Percentiles rank a stretch among this genome's conserved stretches.
phyloP scores from a whole-genome alignment of 768 basidiomycete species.

The Rhodocollybia butyracea region DNA sequence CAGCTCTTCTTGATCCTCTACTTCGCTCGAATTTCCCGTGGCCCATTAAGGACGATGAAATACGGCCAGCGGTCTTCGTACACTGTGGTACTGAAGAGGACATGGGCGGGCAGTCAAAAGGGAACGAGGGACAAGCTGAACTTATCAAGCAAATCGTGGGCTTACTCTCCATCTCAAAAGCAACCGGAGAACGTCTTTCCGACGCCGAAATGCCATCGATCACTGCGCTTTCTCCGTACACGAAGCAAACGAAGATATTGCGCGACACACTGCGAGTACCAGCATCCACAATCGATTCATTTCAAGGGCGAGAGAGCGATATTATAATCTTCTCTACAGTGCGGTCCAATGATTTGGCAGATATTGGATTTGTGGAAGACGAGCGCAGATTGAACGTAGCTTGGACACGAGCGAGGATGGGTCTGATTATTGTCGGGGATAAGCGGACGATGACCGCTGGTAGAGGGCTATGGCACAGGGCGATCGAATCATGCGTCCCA shows the following conservation, averaged over 20 bases:
- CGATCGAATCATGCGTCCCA: constrained; percentile 37
- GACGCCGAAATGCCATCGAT: constrained; percentile 18
- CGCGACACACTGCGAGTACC: constrained; percentile 35
- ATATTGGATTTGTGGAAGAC: constrained; percentile 67
- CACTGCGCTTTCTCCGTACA: constrained; percentile 58
- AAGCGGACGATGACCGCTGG: constrained; percentile 40
- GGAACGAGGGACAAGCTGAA: constrained; percentile 56
- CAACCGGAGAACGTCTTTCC: neutral
- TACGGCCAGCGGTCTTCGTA: constrained; percentile 56
- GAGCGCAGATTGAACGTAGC: constrained; percentile 61
- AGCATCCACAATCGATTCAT: constrained; percentile 56
- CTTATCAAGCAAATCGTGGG: constrained; percentile 45
- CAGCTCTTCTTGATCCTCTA: constrained; percentile 35
- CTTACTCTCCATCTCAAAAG: constrained; percentile 25
- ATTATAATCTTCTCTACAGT: constrained; percentile 65
- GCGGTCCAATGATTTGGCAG: constrained; percentile 52
- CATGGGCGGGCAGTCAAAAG: constrained; percentile 55
- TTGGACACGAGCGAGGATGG: constrained; percentile 64
- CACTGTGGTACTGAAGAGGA: constrained; percentile 58
- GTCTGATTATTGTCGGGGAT: constrained; percentile 60
- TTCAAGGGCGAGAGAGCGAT: constrained; percentile 68
- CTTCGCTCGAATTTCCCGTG: constrained; percentile 50
- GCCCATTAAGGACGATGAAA: constrained; percentile 34
- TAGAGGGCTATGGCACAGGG: constrained; percentile 50
- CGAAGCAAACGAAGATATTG: constrained; percentile 50